Evolutionary conservation across 2,329 filamentous ascomycete genomes (phyloP).

Genomic region (Trichophyton benhamiae): DNA sequence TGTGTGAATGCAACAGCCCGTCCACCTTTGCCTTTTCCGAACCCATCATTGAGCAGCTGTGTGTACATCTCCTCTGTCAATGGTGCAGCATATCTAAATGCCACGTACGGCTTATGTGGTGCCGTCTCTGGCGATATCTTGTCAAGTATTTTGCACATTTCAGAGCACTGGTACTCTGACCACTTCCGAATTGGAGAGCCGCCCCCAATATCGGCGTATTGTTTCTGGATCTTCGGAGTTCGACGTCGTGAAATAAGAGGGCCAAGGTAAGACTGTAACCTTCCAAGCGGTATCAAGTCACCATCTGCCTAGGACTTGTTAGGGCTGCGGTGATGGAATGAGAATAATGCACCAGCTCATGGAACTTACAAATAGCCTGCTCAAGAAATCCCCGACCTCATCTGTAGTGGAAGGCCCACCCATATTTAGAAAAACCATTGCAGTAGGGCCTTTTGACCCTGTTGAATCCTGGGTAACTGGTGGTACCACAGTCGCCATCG

Average conservation of each 20-base stretch:
- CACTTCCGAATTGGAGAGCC: conserved; percentile 97
- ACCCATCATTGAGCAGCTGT: conserved; percentile 71
- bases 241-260: conserved; percentile 73
- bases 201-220: conserved; percentile 89
- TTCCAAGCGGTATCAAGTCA: conserved; percentile 90
- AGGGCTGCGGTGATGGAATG: neutral
- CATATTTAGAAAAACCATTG: conserved; percentile 99
- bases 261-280: conserved; percentile 79
- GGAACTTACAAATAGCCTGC: conserved; percentile 69
- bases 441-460: conserved; percentile 67
- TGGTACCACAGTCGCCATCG: conserved; percentile 51
- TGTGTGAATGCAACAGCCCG: conserved; percentile 94
- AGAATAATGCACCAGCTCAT: conserved; percentile 3
- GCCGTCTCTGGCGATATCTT: conserved; percentile 81
- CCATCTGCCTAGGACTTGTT: conserved; percentile 56
- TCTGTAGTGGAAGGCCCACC: conserved; percentile 79
- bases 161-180: conserved; percentile 84
- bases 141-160: conserved; percentile 98
- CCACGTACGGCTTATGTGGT: conserved; percentile 93
- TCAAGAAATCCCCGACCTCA: conserved; percentile 83
- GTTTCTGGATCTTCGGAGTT: conserved; percentile 92
- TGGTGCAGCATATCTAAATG: conserved; percentile 88
- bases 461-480: conserved; percentile 69
- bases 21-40: conserved; percentile 79
- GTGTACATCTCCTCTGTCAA: conserved; percentile 90